Evolutionary conservation across 2,329 filamentous ascomycete genomes (phyloP), one percentile per base, ranked within the genome.

Genomic region (Albophoma yamanashiensis): DNA sequence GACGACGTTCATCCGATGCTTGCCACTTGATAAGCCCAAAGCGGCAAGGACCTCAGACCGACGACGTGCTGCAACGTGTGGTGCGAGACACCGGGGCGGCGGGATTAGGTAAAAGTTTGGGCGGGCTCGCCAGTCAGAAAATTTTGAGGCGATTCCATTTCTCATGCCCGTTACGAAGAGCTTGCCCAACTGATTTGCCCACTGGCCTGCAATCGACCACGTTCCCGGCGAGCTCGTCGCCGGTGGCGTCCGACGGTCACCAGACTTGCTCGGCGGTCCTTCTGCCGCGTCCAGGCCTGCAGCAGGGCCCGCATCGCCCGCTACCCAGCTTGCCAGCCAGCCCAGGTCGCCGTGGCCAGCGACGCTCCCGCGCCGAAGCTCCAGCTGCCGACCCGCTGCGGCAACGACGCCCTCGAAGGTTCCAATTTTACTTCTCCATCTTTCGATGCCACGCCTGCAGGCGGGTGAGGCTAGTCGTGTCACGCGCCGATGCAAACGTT

Each of bases 61-160:
- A 15, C 11, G 31, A 15, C 31, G 45, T 43, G 56, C 57, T 61
- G 61, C 66, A 64, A 65, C 68, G 62, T 69, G 55, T 34, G 36
- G 39, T 43, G 22, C 55, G 25, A 56, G 22, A 39, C 55, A 39
- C 36, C 25, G 4, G 17, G 36, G 66, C 67, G 67, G 70, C 66
- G 65, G 61, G 64, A 73, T 73, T 73, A 73, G 66, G 71, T 73
- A 73, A 73, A 70, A 70, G 63, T 68, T 71, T 72, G 67, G 64
- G 63, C 60, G 61, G 50, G 61, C 64, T 71, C 69, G 70, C 71
- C 71, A 73, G 69, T 73, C 70, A 72, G 68, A 72, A 69, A 38
- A 62, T 70, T 71, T 71, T 67, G 55, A 25, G 31, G 25, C 22
- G 20, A 61, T 58, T 58, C 57, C 31, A 58, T 61, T 58, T 56